Evolutionary conservation across 768 basidiomycete genomes (phyloP).

Genomic region (Megacollybia marginata): DNA sequence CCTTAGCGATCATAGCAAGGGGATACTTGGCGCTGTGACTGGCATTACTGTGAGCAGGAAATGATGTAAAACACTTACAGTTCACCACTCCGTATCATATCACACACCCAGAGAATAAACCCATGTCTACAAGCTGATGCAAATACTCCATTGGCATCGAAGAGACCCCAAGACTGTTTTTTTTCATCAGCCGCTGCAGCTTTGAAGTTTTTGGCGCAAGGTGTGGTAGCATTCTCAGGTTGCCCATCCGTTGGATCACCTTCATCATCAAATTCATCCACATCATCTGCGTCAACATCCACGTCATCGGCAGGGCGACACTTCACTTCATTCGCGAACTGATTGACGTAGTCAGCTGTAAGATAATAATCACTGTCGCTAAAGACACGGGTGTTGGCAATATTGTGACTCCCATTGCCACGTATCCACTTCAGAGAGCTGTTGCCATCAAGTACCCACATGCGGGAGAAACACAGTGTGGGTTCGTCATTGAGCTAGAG

Average conservation of each 20-base stretch:
- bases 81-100: constrained; percentile 29
- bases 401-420: constrained; percentile 7
- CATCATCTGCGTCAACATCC: constrained; percentile 8
- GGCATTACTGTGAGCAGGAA: neutral
- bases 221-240: neutral
- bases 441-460: constrained; percentile 27
- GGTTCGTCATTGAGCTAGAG: constrained; percentile 22
- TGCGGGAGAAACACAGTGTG: constrained; percentile 11
- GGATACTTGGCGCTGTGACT: constrained; percentile 20
- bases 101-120: constrained; percentile 18
- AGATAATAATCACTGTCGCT: constrained; percentile 19
- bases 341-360: constrained; percentile 15
- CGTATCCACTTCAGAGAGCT: constrained; percentile 23
- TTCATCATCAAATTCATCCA: neutral
- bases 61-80: constrained; percentile 19
- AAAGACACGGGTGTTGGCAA: constrained; percentile 12
- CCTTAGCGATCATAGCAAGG: constrained; percentile 13
- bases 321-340: constrained; percentile 22
- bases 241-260: neutral
- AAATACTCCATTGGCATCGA: constrained; percentile 31
- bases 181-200: constrained; percentile 16
- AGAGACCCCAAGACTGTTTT: constrained; percentile 27
- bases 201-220: constrained; percentile 25
- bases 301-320: constrained; percentile 4
- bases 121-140: constrained; percentile 26